Evolutionary conservation across 2,329 filamentous ascomycete genomes (phyloP).

Genomic region (Alternaria infectoria): DNA sequence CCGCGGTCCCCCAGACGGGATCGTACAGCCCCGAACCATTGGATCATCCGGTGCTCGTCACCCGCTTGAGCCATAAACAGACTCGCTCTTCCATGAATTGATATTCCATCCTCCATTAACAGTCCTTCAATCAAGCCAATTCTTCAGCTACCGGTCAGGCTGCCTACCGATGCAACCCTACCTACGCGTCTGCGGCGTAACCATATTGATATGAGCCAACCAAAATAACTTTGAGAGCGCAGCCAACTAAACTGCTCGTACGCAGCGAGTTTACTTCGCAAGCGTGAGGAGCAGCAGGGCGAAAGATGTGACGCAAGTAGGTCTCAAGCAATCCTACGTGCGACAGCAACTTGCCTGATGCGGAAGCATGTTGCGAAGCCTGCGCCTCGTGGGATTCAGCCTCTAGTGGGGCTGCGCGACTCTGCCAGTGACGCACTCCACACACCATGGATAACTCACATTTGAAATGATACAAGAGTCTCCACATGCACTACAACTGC

Average conservation of each 20-base stretch:
- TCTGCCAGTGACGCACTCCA: conserved; percentile 5
- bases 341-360: conserved; percentile 1
- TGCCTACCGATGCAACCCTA: conserved; percentile 12
- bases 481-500: not conserved
- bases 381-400: conserved; percentile 7
- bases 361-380: conserved; percentile 11
- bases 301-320: not conserved
- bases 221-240: not conserved
- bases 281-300: not conserved
- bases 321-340: conserved; percentile 1
- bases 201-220: not conserved
- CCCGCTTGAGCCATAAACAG: conserved; percentile 3
- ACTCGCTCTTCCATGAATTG: not conserved
- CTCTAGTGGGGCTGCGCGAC: conserved; percentile 6
- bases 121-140: conserved; percentile 15
- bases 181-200: conserved; percentile 10
- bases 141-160: conserved; percentile 7
- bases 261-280: not conserved
- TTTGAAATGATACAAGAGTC: not conserved
- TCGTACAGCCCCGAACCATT: conserved; percentile 16
- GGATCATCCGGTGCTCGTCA: conserved; percentile 16
- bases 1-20: conserved; percentile 20
- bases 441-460: not conserved
- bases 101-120: conserved; percentile 7
- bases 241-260: not conserved